A percentile compares a stretch with the other conserved stretches of the same genome.
Evolutionary conservation across 2,329 filamentous ascomycete genomes (phyloP).

Genomic region (Scedosporium dehoogii): DNA sequence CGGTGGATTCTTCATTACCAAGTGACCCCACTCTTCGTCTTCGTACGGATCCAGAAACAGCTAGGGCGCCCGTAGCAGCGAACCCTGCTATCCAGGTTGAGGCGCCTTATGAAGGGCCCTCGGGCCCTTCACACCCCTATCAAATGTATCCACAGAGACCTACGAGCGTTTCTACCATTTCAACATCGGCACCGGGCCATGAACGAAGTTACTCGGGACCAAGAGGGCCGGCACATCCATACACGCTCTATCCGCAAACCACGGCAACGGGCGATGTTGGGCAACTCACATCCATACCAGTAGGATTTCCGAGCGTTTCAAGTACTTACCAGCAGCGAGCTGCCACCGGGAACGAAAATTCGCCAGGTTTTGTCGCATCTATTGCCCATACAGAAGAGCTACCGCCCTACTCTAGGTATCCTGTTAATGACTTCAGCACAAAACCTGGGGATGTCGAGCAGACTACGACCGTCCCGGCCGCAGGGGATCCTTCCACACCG

Average conservation of each 20-base stretch:
- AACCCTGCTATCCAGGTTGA: background rate
- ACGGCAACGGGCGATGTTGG: conserved; percentile 44
- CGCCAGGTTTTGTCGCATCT: conserved; percentile 77
- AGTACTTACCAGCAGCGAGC: conserved; percentile 61
- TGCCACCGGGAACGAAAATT: conserved; percentile 74
- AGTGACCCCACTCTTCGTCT: background rate
- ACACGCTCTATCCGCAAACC: conserved; percentile 77
- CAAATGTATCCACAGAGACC: conserved; percentile 69
- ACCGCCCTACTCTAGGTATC: conserved; percentile 84
- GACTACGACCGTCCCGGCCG: conserved; percentile 4
- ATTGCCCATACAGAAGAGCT: conserved; percentile 86
- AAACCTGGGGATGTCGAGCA: conserved; percentile 23
- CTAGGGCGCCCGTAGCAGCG: background rate
- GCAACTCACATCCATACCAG: conserved; percentile 38
- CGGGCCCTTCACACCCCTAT: conserved; percentile 74
- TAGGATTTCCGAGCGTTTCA: conserved; percentile 64
- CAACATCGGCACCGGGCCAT: conserved; percentile 44
- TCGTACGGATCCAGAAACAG: background rate
- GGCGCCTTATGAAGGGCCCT: conserved; percentile 35
- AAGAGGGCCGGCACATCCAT: conserved; percentile 62
- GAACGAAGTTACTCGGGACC: conserved; percentile 31
- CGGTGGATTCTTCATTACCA: background rate
- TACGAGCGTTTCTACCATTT: conserved; percentile 62
- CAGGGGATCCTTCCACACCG: background rate
- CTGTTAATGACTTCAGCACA: conserved; percentile 57